phyloP scores from a whole-genome alignment of 2,329 filamentous ascomycete genomes.

The Blastomyces parvus region DNA sequence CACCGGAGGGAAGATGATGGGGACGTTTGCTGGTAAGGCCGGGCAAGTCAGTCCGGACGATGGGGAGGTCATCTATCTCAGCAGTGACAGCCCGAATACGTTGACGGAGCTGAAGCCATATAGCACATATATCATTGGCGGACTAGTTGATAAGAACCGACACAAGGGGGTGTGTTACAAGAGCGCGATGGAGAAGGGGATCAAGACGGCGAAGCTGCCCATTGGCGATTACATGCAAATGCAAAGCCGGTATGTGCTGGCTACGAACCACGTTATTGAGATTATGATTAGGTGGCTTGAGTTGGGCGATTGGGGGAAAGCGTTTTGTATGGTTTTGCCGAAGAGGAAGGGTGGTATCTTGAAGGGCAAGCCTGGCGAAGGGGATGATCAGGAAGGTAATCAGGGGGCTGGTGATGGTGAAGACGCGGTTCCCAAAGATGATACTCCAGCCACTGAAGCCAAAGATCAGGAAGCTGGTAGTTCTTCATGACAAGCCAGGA shows the following conservation, averaged over 20 bases:
- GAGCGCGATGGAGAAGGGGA: conserved; percentile 60
- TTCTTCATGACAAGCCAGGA: not conserved
- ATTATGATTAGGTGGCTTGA: conserved; percentile 95
- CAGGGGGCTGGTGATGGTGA: not conserved
- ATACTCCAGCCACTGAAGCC: not conserved
- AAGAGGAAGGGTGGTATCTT: conserved; percentile 55
- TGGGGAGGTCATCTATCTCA: conserved; percentile 72
- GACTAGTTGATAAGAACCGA: conserved; percentile 89
- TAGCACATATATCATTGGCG: conserved; percentile 86
- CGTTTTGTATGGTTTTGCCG: conserved; percentile 80
- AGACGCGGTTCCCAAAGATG: not conserved
- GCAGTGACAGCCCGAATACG: conserved; percentile 80
- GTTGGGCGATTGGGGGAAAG: conserved; percentile 78
- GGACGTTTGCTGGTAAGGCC: conserved; percentile 43
- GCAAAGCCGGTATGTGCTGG: conserved; percentile 72
- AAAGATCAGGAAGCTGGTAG: not conserved
- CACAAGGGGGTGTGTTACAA: conserved; percentile 92
- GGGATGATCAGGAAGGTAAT: conserved; percentile 8
- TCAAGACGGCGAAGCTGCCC: conserved; percentile 82
- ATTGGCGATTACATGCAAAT: conserved; percentile 95
- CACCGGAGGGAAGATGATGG: conserved; percentile 49
- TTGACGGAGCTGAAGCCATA: conserved; percentile 75
- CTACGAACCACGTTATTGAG: conserved; percentile 92
- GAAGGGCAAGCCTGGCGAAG: conserved; percentile 8
- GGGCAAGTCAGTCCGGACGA: conserved; percentile 22